Base-by-base conservation (phyloP, 345 rosid species). In the Gossypium rotundifolium region DNA sequence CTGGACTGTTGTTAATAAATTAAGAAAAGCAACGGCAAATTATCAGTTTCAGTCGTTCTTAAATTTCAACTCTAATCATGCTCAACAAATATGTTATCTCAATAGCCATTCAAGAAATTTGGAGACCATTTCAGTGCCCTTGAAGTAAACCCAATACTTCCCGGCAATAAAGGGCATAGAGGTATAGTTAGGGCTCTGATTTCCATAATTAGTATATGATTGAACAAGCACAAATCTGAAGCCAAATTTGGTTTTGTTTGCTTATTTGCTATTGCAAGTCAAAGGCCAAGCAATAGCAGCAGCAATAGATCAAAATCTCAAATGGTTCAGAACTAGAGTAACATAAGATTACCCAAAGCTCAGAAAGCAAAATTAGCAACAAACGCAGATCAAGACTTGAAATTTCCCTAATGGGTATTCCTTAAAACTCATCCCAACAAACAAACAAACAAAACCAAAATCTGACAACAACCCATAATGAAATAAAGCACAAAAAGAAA, bases 321-420 rank as follows among this genome's bases (percentile, higher is more conserved):
- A 75, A 77, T 10, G 49, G 64, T 3, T 63, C 38, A 17, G 7
- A 59, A 49, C 42, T 38, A 46, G 12, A 20, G 64, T 22, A 64
- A 44, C 7, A 12, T 40, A 8, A 69, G 11, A 17, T 52, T n/a
- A 33, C 22, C 49, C 57, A 57, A 65, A 79, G 65, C 65, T 62
- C 71, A 68, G 65, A 71, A 75, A 67, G 75, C 69, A 75, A 71
- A 71, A 66, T 29, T 46, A 77, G 69, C 60, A 57, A 69, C 45
- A 79, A 59, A 7, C 51, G n/a, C 62, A 76, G 69, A 78, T 73
- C 80, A 76, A 78, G 20, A 18, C 52, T 45, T 46, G 64, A 60
- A 65, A 65, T 38, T 38, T 27, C 17, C 10, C 20, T 74, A 78
- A 81, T 9, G 84, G 75, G 77, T 74, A 81, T 55, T 62, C 75